Evolutionary conservation across 169 alveolate genomes (phyloP).

Genomic region (Plasmodium reichenowi): DNA sequence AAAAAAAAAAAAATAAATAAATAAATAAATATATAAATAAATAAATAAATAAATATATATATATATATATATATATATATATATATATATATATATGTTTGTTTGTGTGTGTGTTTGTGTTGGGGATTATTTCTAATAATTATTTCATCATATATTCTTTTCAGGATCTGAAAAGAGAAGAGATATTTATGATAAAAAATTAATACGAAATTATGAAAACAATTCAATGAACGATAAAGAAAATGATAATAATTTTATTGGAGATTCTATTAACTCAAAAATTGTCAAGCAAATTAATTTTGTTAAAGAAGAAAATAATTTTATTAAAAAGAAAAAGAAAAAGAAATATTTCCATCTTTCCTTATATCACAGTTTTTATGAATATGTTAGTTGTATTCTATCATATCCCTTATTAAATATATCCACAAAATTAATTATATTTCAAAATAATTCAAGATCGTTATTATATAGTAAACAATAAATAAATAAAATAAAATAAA

Average conservation of each 20-base stretch:
- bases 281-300: constrained; percentile 54
- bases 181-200: constrained; percentile 7
- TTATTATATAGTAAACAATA: constrained; percentile 18
- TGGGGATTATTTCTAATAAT: no score
- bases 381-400: constrained; percentile 50
- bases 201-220: constrained; percentile 8
- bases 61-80: neutral
- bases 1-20: neutral
- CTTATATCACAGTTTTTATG: constrained; percentile 56
- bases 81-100: neutral
- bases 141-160: neutral
- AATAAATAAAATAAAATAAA: neutral
- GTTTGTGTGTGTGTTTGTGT: neutral
- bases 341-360: constrained; percentile 54
- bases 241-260: constrained; percentile 50
- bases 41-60: neutral
- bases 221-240: constrained; percentile 12
- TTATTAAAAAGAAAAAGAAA: constrained; percentile 56
- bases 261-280: constrained; percentile 26
- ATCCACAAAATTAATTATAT: constrained; percentile 61
- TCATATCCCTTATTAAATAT: constrained; percentile 64
- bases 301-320: constrained; percentile 63
- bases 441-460: constrained; percentile 46
- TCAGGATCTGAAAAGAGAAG: constrained; percentile 21
- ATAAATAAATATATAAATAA: no score